Base-by-base conservation (phyloP, 2,329 filamentous ascomycete genomes). In the Pestalotiopsis sp. region DNA sequence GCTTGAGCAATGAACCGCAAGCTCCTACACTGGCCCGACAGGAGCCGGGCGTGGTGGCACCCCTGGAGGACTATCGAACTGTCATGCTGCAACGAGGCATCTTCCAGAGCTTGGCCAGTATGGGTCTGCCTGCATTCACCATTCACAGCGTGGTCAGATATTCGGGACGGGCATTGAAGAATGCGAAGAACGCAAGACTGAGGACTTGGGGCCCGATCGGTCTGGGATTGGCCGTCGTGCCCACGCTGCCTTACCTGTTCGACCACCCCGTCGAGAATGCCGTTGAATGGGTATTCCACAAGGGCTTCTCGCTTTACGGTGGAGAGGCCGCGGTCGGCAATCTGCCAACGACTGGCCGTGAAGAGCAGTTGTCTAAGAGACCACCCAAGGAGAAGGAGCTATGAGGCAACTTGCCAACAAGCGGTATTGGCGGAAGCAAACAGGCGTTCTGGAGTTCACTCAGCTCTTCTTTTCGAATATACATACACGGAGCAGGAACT, bases 91-190 rank as follows among this genome's bases (percentile, higher is more conserved):
- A 99, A 83, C 86, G 96, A 72, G 95, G 90, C 1, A 87, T 98
- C 25, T 99, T 99, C 82, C 96, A 99, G 82, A 90, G 90, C 72
- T 71, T 99, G 62, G 96, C 96, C 0, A 93, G 90, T 76, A 99
- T 99, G 96, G 96, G 93, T 2, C 81, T 98, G 73, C 96, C 95
- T 0, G 95, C 95, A 0, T 93, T 98, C 71, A 97, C 94, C 0
- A 97, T 98, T 68, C 95, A 98, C 80, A 94, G 91, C 70, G 92
- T 98, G 5, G 96, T 99, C 65, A 89, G 90, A 70, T 98, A 99
- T 77, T 95, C 93, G 0, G 94, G 96, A 0, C 86, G 86, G 52
- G 94, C 94, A n/a, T 80, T 99, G 84, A 97, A 95, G 83, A 86
- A 93, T 74, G 85, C 86, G 23, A 95, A 96, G 85, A 97, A 92